Conservation (phyloP, 768 basidiomycete species). For the Mrakia gelida region DNA sequence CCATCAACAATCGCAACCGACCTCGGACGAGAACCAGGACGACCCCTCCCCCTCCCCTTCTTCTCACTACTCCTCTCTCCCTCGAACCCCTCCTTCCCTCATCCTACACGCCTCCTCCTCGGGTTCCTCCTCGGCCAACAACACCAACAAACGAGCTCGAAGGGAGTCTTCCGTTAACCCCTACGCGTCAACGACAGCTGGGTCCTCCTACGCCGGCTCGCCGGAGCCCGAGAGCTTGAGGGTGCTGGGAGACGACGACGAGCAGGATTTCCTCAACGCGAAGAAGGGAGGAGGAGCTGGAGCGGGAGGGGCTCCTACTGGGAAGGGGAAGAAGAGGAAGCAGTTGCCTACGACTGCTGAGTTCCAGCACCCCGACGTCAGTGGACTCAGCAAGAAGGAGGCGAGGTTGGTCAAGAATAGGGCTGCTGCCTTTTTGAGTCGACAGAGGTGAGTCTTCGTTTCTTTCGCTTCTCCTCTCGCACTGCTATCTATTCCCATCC, state of each 20-base stretch:
- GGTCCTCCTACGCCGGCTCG: conserved; percentile 10
- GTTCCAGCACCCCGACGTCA: conserved; percentile 81
- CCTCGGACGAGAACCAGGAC: neutral
- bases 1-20: neutral
- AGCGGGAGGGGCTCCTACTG: conserved; percentile 2
- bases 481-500: neutral
- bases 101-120: neutral
- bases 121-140: neutral
- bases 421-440: conserved; percentile 83
- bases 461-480: neutral
- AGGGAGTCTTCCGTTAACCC: conserved; percentile 9
- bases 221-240: conserved; percentile 4
- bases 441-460: conserved; percentile 54
- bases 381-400: conserved; percentile 82
- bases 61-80: conserved; percentile 14
- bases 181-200: conserved; percentile 12
- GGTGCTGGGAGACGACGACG: conserved; percentile 1
- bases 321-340: conserved; percentile 32
- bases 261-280: neutral
- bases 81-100: conserved; percentile 8
- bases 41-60: conserved; percentile 18
- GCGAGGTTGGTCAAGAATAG: conserved; percentile 88
- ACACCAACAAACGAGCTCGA: conserved; percentile 10
- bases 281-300: neutral
- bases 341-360: conserved; percentile 25